Conservation (phyloP, 768 basidiomycete genomes). For the Suillus weaverae region DNA sequence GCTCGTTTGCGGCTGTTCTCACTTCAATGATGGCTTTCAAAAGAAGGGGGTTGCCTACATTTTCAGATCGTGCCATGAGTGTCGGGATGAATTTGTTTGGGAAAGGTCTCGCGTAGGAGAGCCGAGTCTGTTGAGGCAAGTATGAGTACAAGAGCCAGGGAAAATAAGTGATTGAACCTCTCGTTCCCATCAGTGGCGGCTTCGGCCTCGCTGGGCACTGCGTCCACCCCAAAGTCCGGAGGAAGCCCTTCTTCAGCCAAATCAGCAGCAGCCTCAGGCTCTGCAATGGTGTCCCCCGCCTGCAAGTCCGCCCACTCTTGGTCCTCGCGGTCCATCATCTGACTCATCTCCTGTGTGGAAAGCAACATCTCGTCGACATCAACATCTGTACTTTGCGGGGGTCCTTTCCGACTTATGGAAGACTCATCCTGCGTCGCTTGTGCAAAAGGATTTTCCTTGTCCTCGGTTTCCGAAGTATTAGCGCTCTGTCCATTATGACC, state of each 20-base stretch:
- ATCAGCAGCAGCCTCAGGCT: constrained; percentile 8
- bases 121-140: not conserved
- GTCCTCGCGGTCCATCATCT: constrained; percentile 21
- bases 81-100: not conserved
- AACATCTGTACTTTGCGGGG: constrained; percentile 19
- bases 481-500: constrained; percentile 24
- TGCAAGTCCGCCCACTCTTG: constrained; percentile 21
- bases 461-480: constrained; percentile 20
- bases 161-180: not conserved
- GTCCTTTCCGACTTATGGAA: constrained; percentile 9
- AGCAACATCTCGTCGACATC: constrained; percentile 33
- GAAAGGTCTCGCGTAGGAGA: not conserved
- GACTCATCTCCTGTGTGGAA: constrained; percentile 36
- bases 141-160: not conserved
- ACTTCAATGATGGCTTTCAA: not conserved
- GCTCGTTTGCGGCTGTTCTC: constrained; percentile 25
- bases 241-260: constrained; percentile 8
- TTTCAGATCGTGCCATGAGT: not conserved
- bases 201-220: not conserved
- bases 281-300: constrained; percentile 18
- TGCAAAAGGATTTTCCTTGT: constrained; percentile 26
- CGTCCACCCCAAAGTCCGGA: not conserved
- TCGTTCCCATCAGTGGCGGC: not conserved
- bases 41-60: not conserved
- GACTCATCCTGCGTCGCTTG: constrained; percentile 18